Percentiles rank a stretch among this genome's conserved stretches.
Conservation (phyloP, 2,329 filamentous ascomycete genomes). For the Ophiostoma pallidulum region DNA sequence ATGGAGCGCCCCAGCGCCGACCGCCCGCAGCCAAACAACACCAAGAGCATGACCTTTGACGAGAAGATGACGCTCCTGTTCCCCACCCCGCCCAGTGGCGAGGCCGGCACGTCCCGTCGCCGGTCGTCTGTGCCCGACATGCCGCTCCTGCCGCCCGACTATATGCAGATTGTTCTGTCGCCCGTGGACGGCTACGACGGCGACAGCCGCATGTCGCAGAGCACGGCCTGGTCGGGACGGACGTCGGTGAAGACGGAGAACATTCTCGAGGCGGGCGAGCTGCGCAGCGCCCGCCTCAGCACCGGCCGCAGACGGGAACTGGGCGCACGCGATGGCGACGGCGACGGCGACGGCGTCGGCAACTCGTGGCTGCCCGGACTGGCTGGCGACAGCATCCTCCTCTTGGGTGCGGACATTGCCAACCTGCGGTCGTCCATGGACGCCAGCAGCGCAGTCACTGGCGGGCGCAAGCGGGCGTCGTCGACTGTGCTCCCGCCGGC, state of each 20-base stretch:
- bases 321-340: too few species aligned
- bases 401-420: conserved; percentile 2
- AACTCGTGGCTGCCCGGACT: conserved; percentile 32
- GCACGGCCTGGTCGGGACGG: conserved; percentile 29
- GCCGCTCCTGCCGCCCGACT: conserved; percentile 29
- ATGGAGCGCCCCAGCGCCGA: conserved; percentile 15
- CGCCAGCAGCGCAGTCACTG: background rate
- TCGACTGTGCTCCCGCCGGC: conserved; percentile 39
- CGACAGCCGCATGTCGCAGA: conserved; percentile 21
- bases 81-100: conserved; percentile 26
- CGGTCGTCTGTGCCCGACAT: conserved; percentile 37
- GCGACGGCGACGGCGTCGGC: conserved; percentile 28
- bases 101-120: conserved; percentile 19
- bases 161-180: conserved; percentile 18
- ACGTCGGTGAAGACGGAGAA: conserved; percentile 31
- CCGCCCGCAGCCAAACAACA: conserved; percentile 40
- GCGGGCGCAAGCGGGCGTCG: conserved; percentile 34
- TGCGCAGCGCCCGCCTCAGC: conserved; percentile 12
- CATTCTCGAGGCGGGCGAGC: conserved; percentile 30
- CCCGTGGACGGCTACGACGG: conserved; percentile 17
- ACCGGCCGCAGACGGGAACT: conserved; percentile 16
- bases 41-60: conserved; percentile 48
- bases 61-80: conserved; percentile 48
- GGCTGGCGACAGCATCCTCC: conserved; percentile 12
- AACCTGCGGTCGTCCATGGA: conserved; percentile 15